Percentiles rank a stretch among this genome's conserved stretches.
phyloP scores from a whole-genome alignment of 352 stramenopile species.

The Globisporangium solare region DNA sequence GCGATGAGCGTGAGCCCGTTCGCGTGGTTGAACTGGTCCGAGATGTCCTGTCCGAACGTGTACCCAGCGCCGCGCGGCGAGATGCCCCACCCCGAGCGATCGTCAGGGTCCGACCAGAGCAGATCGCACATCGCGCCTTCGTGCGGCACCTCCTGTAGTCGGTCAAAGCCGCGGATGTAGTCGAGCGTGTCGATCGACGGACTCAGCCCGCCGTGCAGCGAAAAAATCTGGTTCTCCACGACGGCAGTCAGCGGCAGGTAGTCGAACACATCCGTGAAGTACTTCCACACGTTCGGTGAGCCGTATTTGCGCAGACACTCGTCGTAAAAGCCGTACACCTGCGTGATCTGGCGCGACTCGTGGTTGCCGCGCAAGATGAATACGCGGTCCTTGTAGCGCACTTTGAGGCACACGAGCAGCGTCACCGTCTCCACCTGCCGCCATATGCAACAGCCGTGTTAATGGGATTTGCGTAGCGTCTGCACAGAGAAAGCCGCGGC shows the following conservation, averaged over 20 bases:
- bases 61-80: constrained; percentile 91
- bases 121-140: constrained; percentile 98
- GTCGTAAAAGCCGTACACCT: constrained; percentile 98
- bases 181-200: constrained; percentile 91
- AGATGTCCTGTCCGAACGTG: constrained; percentile 92
- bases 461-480: constrained; percentile 14
- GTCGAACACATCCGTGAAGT: constrained; percentile 91
- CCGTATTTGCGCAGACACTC: constrained; percentile 99
- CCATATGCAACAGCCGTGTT: background rate
- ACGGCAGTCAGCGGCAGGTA: constrained; percentile 95
- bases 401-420: constrained; percentile 92
- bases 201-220: constrained; percentile 85
- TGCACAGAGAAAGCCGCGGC: too few relatives aligned
- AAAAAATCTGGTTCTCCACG: constrained; percentile 92
- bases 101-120: constrained; percentile 96
- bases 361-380: constrained; percentile 92
- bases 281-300: constrained; percentile 65
- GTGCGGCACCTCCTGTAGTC: constrained; percentile 95
- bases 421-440: constrained; percentile 84
- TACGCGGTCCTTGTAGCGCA: constrained; percentile 91
- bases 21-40: constrained; percentile 91
- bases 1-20: constrained; percentile 92
- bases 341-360: constrained; percentile 95
- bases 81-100: constrained; percentile 93
- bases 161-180: constrained; percentile 92